Base-by-base conservation (phyloP, 1,284 basidiomycete genomes). In the Pisolithus thermaeus region DNA sequence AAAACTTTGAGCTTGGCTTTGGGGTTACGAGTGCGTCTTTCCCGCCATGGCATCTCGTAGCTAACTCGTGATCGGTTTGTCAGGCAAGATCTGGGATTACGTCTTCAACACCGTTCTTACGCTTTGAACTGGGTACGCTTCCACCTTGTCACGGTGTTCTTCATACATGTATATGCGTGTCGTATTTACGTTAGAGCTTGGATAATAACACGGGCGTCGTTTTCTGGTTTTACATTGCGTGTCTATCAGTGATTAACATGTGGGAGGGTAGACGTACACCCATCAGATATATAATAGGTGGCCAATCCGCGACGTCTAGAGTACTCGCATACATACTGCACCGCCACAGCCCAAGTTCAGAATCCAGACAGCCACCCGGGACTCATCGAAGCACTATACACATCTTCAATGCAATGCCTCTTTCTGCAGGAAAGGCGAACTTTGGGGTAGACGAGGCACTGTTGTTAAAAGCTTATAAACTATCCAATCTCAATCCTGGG, bases 1-100 rank as follows among this genome's bases (percentile, higher is more conserved):
- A 96, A 73, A 94, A 97, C 77, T 97, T 92, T 66, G 94, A 98
- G 67, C 85, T 97, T 46, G 96, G 94, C n/a, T 99, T 96, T 64
- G 96, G 96, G 46, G 96, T 99, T 20, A 98, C 89, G 5, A 91
- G 88, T 87, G 58, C 50, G 80, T 71, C 39, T 45, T 28, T 20
- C 52, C 49, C 43, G 48, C 50, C 8, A 45, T 25, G 16, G 18
- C 22, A n/a, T 16, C 20, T 23, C 42, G 38, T 38, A 22, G 7
- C 41, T 40, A 23, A 47, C 51, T 65, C 35, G 59, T 44, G 23
- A 44, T 12, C 36, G 9, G 44, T 47, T 46, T 49, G 51, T 3
- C 73, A 74, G 87, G 85, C 71, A 96, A 96, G 73, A 74, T 99
- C 43, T 99, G 96, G 96, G 96, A 98, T 69, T 77, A 83, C 63